Conservation (phyloP, 2,329 filamentous ascomycete species). For the Pyrenophora tritici-repentis region DNA sequence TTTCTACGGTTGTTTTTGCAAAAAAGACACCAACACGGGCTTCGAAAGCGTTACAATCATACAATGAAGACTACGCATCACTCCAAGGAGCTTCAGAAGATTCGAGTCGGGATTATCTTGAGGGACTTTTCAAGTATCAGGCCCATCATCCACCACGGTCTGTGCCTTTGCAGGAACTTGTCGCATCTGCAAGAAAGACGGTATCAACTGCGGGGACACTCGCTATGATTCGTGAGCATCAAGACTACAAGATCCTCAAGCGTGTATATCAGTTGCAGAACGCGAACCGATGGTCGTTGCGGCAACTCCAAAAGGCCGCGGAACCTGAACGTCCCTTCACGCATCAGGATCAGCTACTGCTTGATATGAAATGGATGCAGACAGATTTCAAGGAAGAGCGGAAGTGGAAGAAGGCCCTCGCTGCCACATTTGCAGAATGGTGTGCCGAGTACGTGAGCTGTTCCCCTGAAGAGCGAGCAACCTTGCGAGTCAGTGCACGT, state of each 20-base stretch:
- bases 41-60: constrained; percentile 39
- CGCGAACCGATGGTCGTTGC: constrained; percentile 87
- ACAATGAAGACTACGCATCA: constrained; percentile 49
- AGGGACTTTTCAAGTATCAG: constrained; percentile 63
- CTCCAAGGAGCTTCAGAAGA: constrained; percentile 55
- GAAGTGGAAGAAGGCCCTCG: constrained; percentile 87
- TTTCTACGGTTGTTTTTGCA: constrained; percentile 78
- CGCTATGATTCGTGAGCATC: constrained; percentile 80
- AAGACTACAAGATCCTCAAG: constrained; percentile 83
- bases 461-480: constrained; percentile 64
- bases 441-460: constrained; percentile 82
- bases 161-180: constrained; percentile 67
- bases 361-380: constrained; percentile 97
- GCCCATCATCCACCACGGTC: constrained; percentile 62
- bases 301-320: constrained; percentile 81
- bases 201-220: constrained; percentile 84
- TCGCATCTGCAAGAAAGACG: constrained; percentile 86
- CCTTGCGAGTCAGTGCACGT: constrained; percentile 69
- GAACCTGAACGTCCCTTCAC: constrained; percentile 78
- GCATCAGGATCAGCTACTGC: constrained; percentile 84
- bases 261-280: constrained; percentile 90
- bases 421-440: constrained; percentile 77
- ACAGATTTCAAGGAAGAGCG: constrained; percentile 93
- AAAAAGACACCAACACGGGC: constrained; percentile 56
- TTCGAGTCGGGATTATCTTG: constrained; percentile 62